Evolutionary conservation across 2,329 filamentous ascomycete species (phyloP), one percentile per base, ranked within the genome.

Genomic region (Cladosporium cucumerinum): DNA sequence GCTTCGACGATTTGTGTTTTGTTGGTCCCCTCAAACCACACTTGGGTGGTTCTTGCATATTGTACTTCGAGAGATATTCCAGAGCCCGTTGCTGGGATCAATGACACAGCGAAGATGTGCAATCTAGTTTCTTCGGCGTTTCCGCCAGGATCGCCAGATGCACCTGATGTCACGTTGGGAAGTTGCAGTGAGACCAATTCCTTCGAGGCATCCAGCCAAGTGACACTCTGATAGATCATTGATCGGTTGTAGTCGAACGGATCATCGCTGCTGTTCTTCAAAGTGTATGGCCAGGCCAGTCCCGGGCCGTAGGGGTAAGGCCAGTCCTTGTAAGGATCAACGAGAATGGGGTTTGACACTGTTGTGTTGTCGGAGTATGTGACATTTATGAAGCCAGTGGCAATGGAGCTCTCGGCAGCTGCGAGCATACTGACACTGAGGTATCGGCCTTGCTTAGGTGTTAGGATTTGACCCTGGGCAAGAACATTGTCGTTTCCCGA

Each of bases 251-350:
- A 78, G 63, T 79, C 75, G 2, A 76, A 71, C 67, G 72, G 78
- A 63, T 79, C 75, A 1, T 76, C 71, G 16, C 66, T 71, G 16
- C 67, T 70, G 64, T 78, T 77, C 0, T 73, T 78, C n/a, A 77
- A 65, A 18, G 75, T 75, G 67, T 76, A 76, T 2, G 78, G 77
- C 57, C 79, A 78, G 18, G 79, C 70, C 18, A 79, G 68, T 51
- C 79, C 78, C 25, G 78, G 78, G 3, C 77, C 77, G 58, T 77
- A 75, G 1, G 77, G 78, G 68, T 79, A 78, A 3, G 77, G 77
- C 77, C 77, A 79, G 12, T 69, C 73, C 73, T 74, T 78, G 72
- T 74, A 79, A 7, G 77, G 76, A 32, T 77, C 75, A 2, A 78
- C 73, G 1, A 78, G 69, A 16, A 79, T 64, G 1, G 75, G 69